Evolutionary conservation across 129 eudicot species (phyloP).

Genomic region (Helianthus tuberosus): DNA sequence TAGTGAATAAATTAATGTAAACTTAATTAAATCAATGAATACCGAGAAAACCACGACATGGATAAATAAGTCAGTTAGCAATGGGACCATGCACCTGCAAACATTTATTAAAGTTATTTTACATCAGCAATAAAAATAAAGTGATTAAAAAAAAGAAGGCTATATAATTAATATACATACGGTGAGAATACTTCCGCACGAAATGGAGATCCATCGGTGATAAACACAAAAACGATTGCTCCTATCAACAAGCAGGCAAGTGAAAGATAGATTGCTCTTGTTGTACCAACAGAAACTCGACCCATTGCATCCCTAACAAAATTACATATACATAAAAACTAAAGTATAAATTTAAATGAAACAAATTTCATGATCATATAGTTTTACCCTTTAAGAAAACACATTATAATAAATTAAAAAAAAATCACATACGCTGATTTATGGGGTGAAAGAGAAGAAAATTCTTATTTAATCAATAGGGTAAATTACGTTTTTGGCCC

Average conservation of each 20-base stretch:
- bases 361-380: too few species aligned
- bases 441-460: too few species aligned
- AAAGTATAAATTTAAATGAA: too few species aligned
- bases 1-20: not conserved
- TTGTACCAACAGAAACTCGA: not conserved
- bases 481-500: too few species aligned
- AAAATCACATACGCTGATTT: too few species aligned
- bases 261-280: not conserved
- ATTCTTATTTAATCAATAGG: too few species aligned
- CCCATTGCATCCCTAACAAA: not conserved
- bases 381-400: too few species aligned
- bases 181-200: not conserved
- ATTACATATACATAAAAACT: too few species aligned
- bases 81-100: slow-evolving; percentile 70
- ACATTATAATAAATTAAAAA: too few species aligned
- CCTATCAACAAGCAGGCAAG: slow-evolving; percentile 5
- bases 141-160: not conserved
- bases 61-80: slow-evolving; percentile 43
- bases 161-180: not conserved
- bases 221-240: not conserved
- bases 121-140: too few species aligned
- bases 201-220: slow-evolving; percentile 9
- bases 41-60: slow-evolving; percentile 57
- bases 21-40: slow-evolving; percentile 8
- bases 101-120: not conserved